phyloP scores from a whole-genome alignment of 208 protist genomes.

The Trypanosoma caninum region DNA sequence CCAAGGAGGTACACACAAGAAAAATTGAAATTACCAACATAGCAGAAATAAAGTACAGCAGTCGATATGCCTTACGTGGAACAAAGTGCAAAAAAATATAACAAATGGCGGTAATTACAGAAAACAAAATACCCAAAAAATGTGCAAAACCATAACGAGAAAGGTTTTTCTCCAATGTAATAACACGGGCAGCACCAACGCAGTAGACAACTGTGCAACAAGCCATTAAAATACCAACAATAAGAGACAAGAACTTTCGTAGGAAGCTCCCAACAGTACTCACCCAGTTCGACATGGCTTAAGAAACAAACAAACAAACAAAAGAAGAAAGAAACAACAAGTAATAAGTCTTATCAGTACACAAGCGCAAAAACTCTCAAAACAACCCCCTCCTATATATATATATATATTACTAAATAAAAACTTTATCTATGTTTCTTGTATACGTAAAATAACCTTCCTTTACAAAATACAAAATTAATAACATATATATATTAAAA shows the following conservation, averaged over 20 bases:
- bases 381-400: no score
- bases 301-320: not conserved
- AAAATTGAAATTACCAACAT: constrained; percentile 59
- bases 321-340: no score
- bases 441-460: no score
- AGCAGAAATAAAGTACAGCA: constrained; percentile 72
- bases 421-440: no score
- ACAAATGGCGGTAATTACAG: constrained; percentile 42
- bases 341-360: no score
- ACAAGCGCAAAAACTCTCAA: no score
- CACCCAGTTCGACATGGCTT: not conserved
- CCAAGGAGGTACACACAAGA: constrained; percentile 61
- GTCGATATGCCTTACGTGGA: constrained; percentile 67
- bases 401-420: no score
- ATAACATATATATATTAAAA: no score
- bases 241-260: constrained; percentile 81
- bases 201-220: constrained; percentile 60
- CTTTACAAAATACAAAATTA: no score
- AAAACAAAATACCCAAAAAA: constrained; percentile 66
- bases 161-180: constrained; percentile 51
- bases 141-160: constrained; percentile 59
- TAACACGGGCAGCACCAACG: constrained; percentile 48
- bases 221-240: constrained; percentile 60
- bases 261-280: constrained; percentile 30
- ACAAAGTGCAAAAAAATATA: constrained; percentile 81